Base-by-base conservation (phyloP, 2,329 filamentous ascomycete genomes). In the Neophaeococcomyces mojaviensis region DNA sequence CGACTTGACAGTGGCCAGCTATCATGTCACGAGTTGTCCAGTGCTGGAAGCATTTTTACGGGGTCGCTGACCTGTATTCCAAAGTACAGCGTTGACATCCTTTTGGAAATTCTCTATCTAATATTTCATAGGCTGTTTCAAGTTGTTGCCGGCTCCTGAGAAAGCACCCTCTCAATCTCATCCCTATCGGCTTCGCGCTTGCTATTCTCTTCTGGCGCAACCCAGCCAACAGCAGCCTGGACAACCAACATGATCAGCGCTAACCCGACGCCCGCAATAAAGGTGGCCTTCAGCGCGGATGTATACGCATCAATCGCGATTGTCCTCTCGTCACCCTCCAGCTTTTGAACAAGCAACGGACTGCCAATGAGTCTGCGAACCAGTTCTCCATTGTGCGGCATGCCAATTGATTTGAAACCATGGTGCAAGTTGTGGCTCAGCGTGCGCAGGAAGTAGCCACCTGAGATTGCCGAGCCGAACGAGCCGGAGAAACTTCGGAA, bases 401-500 rank as follows among this genome's bases (percentile, higher is more conserved):
- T 63, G 0, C 64, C 65, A 38, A 63, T 64, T 4, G 71, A 59
- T 3, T 63, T 60, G 53, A 87, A 88, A 0, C 79, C 77, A 0
- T 64, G 56, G n/a, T 71, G 68, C 1, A 90, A 68, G 0, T 70
- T 68, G 2, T 56, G 64, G 37, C 73, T 69, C 26, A 90, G 64
- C 1, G 78, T 69, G 4, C 85, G 75, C 33, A 76, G 72, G 59
- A 89, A 90, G 44, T 86, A 70, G 0, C 87, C 87, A 2, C 87
- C 86, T 2, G 86, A 85, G 39, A 90, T 83, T 0, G 86, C 79
- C 1, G 82, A 84, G 2, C 87, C 86, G 56, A 94, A 92, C 42
- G 80, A 84, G 12, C 86, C 86, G 0, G 85, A 84, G 52, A 92
- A 89, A 4, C 85, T 85, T 3, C 88, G 76, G 64, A 90, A 90